These are phyloP conservation scores for Trichosporon ovoides DNA, from an alignment of 1,284 basidiomycete genomes.

Conservation along the genomic window DNA sequence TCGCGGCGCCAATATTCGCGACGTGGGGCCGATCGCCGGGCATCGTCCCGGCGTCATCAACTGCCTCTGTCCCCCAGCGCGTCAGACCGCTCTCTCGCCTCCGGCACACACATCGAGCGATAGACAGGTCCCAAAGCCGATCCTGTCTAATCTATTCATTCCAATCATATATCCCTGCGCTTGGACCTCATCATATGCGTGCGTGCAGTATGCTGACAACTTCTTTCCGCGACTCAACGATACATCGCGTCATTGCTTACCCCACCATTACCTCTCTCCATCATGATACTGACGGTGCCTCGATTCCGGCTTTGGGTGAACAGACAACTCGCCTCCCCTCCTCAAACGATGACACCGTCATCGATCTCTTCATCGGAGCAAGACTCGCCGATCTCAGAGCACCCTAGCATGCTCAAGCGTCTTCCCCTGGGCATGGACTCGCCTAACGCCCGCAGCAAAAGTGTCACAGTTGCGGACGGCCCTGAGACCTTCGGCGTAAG, in stretches of 20 bases:
- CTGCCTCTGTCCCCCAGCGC: no score
- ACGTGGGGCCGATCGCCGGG: no score
- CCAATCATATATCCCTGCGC: background rate
- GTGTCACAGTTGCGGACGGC: slow-evolving; percentile 64
- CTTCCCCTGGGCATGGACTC: slow-evolving; percentile 36
- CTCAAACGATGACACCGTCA: slow-evolving; percentile 11
- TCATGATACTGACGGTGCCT: background rate
- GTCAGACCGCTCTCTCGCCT: no score
- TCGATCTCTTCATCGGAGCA: slow-evolving; percentile 12
- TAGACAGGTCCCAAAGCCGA: background rate
- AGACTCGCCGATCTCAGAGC: slow-evolving; percentile 15
- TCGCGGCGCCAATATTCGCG: no score
- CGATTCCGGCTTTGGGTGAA: background rate
- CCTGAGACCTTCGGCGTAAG: slow-evolving; percentile 70
- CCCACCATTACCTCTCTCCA: background rate
- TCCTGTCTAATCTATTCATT: background rate
- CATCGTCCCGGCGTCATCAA: no score
- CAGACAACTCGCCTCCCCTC: slow-evolving; percentile 8
- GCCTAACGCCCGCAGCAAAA: slow-evolving; percentile 67
- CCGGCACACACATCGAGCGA: background rate
- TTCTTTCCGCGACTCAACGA: background rate
- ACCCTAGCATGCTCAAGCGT: slow-evolving; percentile 18
- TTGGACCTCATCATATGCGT: background rate
- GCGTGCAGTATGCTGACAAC: background rate
- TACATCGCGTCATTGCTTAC: background rate